Base-by-base conservation (phyloP, 1,284 basidiomycete species). In the Microstroma glucosiphilum region DNA sequence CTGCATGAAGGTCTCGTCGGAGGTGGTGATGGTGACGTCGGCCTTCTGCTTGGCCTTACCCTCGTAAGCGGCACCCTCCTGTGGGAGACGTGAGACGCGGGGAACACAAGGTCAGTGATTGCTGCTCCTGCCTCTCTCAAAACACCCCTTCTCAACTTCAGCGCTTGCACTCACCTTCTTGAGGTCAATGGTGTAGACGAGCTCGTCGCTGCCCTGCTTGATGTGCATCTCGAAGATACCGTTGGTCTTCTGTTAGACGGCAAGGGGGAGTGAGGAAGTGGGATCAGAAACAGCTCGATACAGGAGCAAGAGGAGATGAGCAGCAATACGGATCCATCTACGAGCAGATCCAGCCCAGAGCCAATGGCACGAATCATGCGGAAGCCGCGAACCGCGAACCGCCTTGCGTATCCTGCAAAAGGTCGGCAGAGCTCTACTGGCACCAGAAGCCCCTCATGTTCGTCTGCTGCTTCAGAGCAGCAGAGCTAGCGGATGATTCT, bases 161-260 rank as follows among this genome's bases (percentile, higher is more conserved):
- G 15, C 30, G 25, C 17, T 54, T 6, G 11, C 40, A 64, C 73
- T 64, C 66, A 80, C 80, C 82, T 92, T 89, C 86, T 98, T 98
- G 78, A 96, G 80, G 83, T 97, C 94, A 72, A 97, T 91, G n/a
- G 91, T 92, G 70, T 70, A 76, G 61, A 77, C 69, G 56, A 83
- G 89, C 76, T 89, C 87, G 80, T 90, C 84, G 71, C 89, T 89
- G 41, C 84, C 84, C 79, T 92, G 92, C 81, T 89, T 87, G 73
- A 96, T 85, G 68, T 87, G 86, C 66, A 96, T 83, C 82, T 94
- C 89, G 80, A 96, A 94, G 80, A 93, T 86, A 69, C 90, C 91
- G 79, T 91, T 92, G 65, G 89, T 91, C 92, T 94, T 51, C 43
- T 58, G 25, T 17, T 11, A 30, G 56, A 6, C 17, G n/a, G n/a